Evolutionary conservation across 768 basidiomycete species (phyloP).

Genomic region (Rhodotorula kratochvilovae): DNA sequence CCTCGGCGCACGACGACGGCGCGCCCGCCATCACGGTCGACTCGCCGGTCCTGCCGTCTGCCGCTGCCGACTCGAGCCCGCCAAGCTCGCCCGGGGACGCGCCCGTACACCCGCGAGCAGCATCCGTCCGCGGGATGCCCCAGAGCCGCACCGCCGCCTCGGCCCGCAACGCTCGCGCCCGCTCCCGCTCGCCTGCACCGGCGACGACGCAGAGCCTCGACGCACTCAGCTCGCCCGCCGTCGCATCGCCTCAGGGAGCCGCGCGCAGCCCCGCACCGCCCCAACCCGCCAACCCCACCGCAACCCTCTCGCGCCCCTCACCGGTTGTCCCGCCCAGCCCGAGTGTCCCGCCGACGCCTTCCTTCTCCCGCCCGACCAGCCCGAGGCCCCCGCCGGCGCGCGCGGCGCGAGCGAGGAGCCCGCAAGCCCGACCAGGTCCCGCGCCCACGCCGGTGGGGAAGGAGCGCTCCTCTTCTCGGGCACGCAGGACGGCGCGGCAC

Average conservation of each 20-base stretch:
- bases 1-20: not conserved
- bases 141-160: not conserved
- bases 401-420: conserved; percentile 9
- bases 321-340: conserved; percentile 26
- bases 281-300: not conserved
- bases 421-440: conserved; percentile 15
- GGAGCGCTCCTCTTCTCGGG: not conserved
- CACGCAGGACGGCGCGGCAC: not conserved
- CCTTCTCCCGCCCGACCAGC: conserved; percentile 18
- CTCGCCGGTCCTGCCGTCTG: not conserved
- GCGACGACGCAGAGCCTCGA: conserved; percentile 7
- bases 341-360: conserved; percentile 9
- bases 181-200: not conserved
- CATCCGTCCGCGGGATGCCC: not conserved
- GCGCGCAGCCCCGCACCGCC: not conserved
- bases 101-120: too few relatives aligned
- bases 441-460: not conserved
- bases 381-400: conserved; percentile 7
- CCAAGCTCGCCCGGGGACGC: not conserved
- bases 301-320: not conserved
- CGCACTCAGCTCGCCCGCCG: not conserved
- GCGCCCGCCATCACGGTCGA: not conserved
- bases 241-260: not conserved
- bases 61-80: not conserved
- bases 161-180: not conserved